phyloP scores from a whole-genome alignment of 352 stramenopile species.

The Globisporangium canariense region DNA sequence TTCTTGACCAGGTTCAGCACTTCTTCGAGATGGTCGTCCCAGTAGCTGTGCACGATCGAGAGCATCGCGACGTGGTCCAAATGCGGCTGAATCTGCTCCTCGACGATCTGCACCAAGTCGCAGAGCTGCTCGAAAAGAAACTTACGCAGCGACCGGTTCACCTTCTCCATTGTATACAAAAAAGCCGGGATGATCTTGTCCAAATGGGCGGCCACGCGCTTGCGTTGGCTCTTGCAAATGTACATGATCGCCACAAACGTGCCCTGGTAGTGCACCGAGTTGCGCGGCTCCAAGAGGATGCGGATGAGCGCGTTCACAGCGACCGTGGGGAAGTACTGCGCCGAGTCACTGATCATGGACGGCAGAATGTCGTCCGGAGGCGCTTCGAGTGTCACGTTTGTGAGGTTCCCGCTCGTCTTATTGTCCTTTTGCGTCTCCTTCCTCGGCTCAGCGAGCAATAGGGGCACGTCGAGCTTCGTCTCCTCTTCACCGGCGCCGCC shows the following conservation, averaged over 20 bases:
- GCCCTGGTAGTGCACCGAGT: constrained; percentile 96
- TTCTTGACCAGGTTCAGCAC: constrained; percentile 98
- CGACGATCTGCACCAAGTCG: constrained; percentile 95
- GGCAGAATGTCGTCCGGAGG: constrained; percentile 74
- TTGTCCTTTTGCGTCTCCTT: constrained; percentile 72
- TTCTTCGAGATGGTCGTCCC: constrained; percentile 92
- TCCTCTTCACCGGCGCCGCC: constrained; percentile 38
- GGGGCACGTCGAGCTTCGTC: constrained; percentile 35
- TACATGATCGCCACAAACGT: constrained; percentile 99
- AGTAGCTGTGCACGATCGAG: constrained; percentile 81
- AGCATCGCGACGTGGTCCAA: constrained; percentile 81
- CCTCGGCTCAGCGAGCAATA: constrained; percentile 46
- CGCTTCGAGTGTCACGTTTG: constrained; percentile 55
- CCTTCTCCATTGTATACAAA: constrained; percentile 90
- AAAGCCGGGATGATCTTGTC: constrained; percentile 97
- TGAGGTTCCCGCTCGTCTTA: constrained; percentile 64
- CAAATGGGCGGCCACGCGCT: constrained; percentile 94
- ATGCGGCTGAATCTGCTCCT: constrained; percentile 94
- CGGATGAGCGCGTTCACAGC: constrained; percentile 95
- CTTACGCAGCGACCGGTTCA: constrained; percentile 88
- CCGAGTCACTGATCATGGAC: constrained; percentile 82
- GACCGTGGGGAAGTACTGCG: constrained; percentile 97
- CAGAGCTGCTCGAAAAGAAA: constrained; percentile 96
- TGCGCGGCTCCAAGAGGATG: constrained; percentile 96
- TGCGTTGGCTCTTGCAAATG: constrained; percentile 96